Conservation (phyloP, 345 rosid species). For the Linum trigynum region DNA sequence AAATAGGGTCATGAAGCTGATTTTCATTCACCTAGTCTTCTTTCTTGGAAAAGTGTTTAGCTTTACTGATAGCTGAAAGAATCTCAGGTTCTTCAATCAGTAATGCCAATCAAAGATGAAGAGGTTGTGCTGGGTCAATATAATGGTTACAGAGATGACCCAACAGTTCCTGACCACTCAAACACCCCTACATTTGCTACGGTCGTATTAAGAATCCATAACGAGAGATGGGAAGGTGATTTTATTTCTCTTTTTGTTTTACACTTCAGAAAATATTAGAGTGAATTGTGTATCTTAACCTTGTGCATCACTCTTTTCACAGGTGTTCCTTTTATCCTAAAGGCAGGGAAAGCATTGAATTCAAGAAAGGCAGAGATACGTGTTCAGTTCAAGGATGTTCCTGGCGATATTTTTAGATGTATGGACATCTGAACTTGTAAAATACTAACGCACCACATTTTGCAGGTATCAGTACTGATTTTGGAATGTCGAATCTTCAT, state of each 20-base stretch:
- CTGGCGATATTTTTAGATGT: conserved; percentile 95
- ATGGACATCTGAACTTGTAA: conserved; percentile 12
- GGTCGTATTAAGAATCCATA: conserved; percentile 67
- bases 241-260: conserved; percentile 4
- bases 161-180: conserved; percentile 22
- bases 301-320: conserved; percentile 19
- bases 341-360: conserved; percentile 96
- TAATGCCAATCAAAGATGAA: conserved; percentile 5
- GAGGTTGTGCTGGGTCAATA: neutral
- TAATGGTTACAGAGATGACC: neutral
- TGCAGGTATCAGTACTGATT: neutral
- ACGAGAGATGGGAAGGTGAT: conserved; percentile 99
- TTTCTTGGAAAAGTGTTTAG: neutral
- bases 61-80: neutral
- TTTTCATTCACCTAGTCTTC: conserved; percentile 8
- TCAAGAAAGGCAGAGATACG: conserved; percentile 99
- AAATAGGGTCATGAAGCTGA: neutral
- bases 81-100: conserved; percentile 2
- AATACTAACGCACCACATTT: conserved; percentile 4
- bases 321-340: conserved; percentile 94
- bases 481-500: neutral
- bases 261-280: neutral
- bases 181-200: conserved; percentile 96
- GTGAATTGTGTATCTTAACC: conserved; percentile 2
- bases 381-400: conserved; percentile 95